Conservation (phyloP, 2,329 filamentous ascomycete genomes). For the Talaromyces sp. region DNA sequence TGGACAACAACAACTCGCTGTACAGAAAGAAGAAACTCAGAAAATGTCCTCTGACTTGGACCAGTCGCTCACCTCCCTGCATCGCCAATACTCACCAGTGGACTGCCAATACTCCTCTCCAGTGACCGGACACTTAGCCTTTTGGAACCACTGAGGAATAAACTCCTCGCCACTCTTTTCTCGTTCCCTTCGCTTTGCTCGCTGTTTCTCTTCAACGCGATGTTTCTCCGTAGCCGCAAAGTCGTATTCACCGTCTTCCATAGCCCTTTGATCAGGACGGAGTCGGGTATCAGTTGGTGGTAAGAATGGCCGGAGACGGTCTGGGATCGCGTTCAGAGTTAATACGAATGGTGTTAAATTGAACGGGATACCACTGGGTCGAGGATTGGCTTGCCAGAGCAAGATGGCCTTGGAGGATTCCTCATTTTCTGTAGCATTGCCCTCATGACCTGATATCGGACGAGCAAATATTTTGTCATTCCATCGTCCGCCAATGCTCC, state of each 20-base stretch:
- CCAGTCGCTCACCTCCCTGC: slow-evolving; percentile 59
- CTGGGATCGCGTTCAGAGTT: slow-evolving; percentile 85
- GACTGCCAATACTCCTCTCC: slow-evolving; percentile 89
- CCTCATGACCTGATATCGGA: slow-evolving; percentile 80
- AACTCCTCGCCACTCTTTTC: slow-evolving; percentile 80
- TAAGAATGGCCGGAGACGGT: slow-evolving; percentile 69
- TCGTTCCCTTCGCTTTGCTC: slow-evolving; percentile 65
- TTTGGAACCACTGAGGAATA: slow-evolving; percentile 76
- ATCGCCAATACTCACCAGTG: slow-evolving; percentile 82
- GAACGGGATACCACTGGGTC: slow-evolving; percentile 84
- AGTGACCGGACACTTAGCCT: slow-evolving; percentile 67
- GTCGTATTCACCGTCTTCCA: slow-evolving; percentile 98
- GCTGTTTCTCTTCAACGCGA: slow-evolving; percentile 84
- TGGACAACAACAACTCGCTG: not conserved
- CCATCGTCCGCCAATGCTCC: slow-evolving; percentile 91
- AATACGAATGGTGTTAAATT: slow-evolving; percentile 95
- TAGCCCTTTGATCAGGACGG: slow-evolving; percentile 88
- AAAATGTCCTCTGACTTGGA: slow-evolving; percentile 71
- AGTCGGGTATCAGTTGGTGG: slow-evolving; percentile 92
- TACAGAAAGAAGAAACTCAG: slow-evolving; percentile 26
- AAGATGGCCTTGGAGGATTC: slow-evolving; percentile 70
- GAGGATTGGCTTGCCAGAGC: slow-evolving; percentile 82
- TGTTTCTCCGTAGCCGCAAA: slow-evolving; percentile 91
- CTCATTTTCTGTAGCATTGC: slow-evolving; percentile 52
- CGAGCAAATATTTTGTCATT: slow-evolving; percentile 96